Base-by-base conservation (phyloP, 495 filamentous ascomycete genomes). In the Daldinia caldariorum region DNA sequence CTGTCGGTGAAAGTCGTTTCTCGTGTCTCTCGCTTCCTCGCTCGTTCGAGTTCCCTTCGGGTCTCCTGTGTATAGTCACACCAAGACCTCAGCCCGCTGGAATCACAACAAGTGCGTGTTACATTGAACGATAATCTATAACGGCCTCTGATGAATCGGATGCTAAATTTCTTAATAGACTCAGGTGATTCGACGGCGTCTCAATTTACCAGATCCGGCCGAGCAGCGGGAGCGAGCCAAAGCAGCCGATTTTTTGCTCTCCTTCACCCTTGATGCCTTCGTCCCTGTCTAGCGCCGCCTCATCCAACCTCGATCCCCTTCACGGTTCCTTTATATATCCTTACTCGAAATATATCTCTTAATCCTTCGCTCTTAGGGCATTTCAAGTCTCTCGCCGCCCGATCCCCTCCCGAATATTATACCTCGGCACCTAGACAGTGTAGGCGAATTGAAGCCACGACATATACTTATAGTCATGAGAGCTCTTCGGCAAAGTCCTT, bases 41-140 rank as follows among this genome's bases (percentile, higher is more conserved):
- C 57, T 59, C 47, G 58, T 60, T 58, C 66, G 58, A 72, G 31
- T 60, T 34, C 50, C 32, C 54, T 37, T 56, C 14, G 37, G 56
- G 34, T 51, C 57, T 56, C 31, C 43, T 16, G 39, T 64, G 49
- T 47, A 56, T 22, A 53, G 50, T 70, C 31, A 57, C 63, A 66
- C 70, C 32, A 18, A 60, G 12, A 35, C 45, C 50, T 39, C 22
- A 43, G 41, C 32, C 43, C 57, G 49, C 29, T 37, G 53, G 58
- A 31, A 51, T 38, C 35, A 61, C 61, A 60, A 45, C 64, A 53
- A 53, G 64, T 43, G 60, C 60, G 64, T 72, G 69, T 58, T 56
- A 60, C 66, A 69, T 66, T 58, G 41, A 51, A 61, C 61, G 58
- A 68, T 64, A 58, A 54, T 58, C 20, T 41, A 54, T 14, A 67